Evolutionary conservation across 1,139 yeast genomes (phyloP), one percentile per base, ranked within the genome.

Genomic region (Lodderomyces jiufengensis): DNA sequence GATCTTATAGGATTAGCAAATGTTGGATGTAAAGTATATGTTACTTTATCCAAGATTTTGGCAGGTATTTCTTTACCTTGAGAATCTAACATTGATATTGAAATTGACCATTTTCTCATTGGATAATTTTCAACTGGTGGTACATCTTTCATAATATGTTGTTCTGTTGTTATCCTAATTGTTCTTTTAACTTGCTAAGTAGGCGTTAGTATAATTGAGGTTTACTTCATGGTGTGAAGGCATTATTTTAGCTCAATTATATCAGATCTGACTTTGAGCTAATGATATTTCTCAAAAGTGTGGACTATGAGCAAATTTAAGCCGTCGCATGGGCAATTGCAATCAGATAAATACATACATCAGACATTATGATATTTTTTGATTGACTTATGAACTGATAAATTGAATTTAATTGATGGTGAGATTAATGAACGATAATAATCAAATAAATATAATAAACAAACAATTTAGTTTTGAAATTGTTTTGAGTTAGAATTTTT

Each of bases 101-200:
- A 79, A 46, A 92, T 80, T 30, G 85, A 73, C 98, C 98, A 92
- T 62, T 80, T 79, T 55, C 97, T 82, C 80, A 92, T 84, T n/a
- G 98, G 98, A 56, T 84, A 90, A 58, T 86, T 95, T 51, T 84
- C 90, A 42, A 80, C 87, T 20, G 95, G 88, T 18, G 95, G 90
- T 26, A 81, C 82, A 55, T 85, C 95, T 46, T 82, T 80, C 47
- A 87, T 68, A 47, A 92, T 75, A 54, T 82, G 84, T 63, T 90
- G 97, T 48, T 79, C 80, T 20, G 97, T 92, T 40, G 88, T 84
- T 53, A 92, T 78, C 61, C 95, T 82, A 45, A 92, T 78, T 25
- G 92, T 86, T 71, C 97, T 80, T 65, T 85, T 84, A 30, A 84
- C 85, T 70, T 77, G 47, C 28, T 34, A 31, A 13, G 11, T 23